Conservation (phyloP, 306 rosid genomes). For the Lathyrus aphaca region DNA sequence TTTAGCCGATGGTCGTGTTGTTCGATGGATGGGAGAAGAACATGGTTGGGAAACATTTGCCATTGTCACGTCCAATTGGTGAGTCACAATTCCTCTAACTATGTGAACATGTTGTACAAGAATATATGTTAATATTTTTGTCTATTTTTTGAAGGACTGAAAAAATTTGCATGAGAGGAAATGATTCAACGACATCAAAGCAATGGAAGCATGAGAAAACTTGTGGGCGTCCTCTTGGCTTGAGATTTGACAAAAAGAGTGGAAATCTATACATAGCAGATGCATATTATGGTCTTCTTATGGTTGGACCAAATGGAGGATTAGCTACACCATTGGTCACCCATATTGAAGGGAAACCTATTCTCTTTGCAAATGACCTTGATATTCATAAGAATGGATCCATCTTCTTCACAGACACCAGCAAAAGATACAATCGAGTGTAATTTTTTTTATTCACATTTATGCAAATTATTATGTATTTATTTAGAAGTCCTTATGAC, state of each 20-base stretch:
- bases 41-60: conserved; percentile 96
- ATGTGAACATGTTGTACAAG: too few relatives aligned
- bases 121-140: too few relatives aligned
- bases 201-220: conserved; percentile 89
- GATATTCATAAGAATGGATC: conserved; percentile 87
- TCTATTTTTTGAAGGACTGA: conserved; percentile 60
- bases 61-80: conserved; percentile 78
- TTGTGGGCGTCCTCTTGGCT: conserved; percentile 87
- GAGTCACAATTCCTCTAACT: not conserved
- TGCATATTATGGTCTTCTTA: conserved; percentile 80
- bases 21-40: conserved; percentile 87
- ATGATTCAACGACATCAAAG: conserved; percentile 73
- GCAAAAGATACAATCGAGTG: conserved; percentile 87
- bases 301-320: conserved; percentile 87
- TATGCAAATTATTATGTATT: too few relatives aligned
- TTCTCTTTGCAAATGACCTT: conserved; percentile 92
- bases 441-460: not conserved
- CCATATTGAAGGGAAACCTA: conserved; percentile 70
- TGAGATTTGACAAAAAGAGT: conserved; percentile 70
- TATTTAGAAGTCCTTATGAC: too few relatives aligned
- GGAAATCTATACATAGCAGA: conserved; percentile 86
- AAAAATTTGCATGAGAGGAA: conserved; percentile 69
- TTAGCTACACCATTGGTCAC: conserved; percentile 70
- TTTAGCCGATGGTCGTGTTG: conserved; percentile 89
- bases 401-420: conserved; percentile 87